Evolutionary conservation across 495 filamentous ascomycete genomes (phyloP).

Genomic region (Aspergillus hancockii): DNA sequence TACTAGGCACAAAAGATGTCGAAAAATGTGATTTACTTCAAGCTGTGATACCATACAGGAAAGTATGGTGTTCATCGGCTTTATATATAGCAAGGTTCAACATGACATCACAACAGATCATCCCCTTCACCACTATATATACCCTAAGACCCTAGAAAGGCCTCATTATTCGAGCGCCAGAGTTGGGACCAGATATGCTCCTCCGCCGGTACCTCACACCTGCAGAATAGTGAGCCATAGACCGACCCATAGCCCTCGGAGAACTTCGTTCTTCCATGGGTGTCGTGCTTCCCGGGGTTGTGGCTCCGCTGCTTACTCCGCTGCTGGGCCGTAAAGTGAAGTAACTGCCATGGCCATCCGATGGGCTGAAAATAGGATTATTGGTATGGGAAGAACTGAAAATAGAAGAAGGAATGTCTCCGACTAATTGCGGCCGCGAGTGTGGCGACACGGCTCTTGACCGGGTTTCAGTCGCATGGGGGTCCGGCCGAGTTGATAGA

Average conservation of each 20-base stretch:
- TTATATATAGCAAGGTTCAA: too few relatives aligned
- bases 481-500: constrained; percentile 24
- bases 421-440: constrained; percentile 10
- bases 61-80: too few relatives aligned
- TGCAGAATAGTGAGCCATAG: constrained; percentile 33
- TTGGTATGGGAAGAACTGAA: not conserved
- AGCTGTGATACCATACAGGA: too few relatives aligned
- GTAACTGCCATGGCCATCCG: constrained; percentile 28
- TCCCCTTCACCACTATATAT: not conserved
- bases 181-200: constrained; percentile 33
- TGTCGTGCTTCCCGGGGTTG: constrained; percentile 20
- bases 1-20: too few relatives aligned
- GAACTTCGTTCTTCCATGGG: constrained; percentile 33
- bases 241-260: constrained; percentile 14
- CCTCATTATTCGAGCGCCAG: constrained; percentile 11
- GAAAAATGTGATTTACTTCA: too few relatives aligned
- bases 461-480: not conserved
- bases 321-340: constrained; percentile 27
- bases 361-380: constrained; percentile 3
- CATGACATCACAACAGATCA: not conserved
- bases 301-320: constrained; percentile 26
- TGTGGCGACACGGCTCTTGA: constrained; percentile 11
- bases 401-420: constrained; percentile 11
- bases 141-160: not conserved
- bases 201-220: constrained; percentile 32